phyloP scores from a whole-genome alignment of 2,329 filamentous ascomycete species.

The Fusarium sp. region DNA sequence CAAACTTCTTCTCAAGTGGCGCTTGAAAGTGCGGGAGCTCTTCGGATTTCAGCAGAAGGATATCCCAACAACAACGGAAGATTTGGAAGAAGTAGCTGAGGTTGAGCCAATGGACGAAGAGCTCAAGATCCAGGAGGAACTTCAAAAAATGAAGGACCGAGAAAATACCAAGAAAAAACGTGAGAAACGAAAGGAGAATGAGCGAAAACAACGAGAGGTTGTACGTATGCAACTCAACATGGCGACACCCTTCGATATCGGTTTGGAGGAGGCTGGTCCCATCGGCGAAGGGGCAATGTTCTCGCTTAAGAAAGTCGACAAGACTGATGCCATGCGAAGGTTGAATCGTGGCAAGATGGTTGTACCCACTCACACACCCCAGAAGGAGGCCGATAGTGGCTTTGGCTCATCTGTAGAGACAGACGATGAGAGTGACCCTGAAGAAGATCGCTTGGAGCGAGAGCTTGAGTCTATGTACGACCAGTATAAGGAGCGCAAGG shows the following conservation, averaged over 20 bases:
- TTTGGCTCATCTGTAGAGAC: conserved; percentile 66
- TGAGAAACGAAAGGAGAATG: conserved; percentile 88
- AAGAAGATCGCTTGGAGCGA: conserved; percentile 83
- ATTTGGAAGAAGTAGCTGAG: conserved; percentile 78
- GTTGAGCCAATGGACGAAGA: conserved; percentile 96
- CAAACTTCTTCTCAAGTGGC: conserved; percentile 88
- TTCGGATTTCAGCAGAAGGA: too few species aligned
- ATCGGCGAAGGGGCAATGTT: conserved; percentile 88
- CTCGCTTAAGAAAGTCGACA: conserved; percentile 83
- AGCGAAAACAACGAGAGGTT: conserved; percentile 93
- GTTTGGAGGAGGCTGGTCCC: conserved; percentile 86
- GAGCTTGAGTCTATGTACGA: conserved; percentile 92
- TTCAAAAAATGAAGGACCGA: conserved; percentile 84
- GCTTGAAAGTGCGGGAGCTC: conserved; percentile 87
- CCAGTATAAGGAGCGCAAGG: conserved; percentile 82
- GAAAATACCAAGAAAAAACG: conserved; percentile 83
- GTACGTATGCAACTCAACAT: conserved; percentile 98
- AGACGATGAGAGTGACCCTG: conserved; percentile 77
- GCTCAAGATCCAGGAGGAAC: conserved; percentile 86
- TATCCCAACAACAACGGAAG: conserved; percentile 55
- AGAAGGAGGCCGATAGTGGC: conserved; percentile 71
- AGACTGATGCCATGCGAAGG: conserved; percentile 75
- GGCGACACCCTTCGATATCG: conserved; percentile 95
- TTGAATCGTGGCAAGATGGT: conserved; percentile 80
- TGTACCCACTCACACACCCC: conserved; percentile 68